Base-by-base conservation (phyloP, 2,329 filamentous ascomycete genomes). In the Fusarium duplospermum region DNA sequence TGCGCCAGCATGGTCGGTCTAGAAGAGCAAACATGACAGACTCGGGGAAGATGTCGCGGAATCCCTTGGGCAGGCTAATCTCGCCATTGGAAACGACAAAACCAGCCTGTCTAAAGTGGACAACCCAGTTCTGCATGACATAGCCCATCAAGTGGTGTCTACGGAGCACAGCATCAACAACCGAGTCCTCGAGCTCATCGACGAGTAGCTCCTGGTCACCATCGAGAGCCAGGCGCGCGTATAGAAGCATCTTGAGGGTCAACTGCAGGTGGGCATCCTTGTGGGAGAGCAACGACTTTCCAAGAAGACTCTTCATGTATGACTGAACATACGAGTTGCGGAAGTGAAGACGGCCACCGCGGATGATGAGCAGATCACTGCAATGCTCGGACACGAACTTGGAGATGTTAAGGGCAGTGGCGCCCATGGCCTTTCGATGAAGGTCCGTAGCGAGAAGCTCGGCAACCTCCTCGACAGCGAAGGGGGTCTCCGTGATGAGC, bases 11-110 rank as follows among this genome's bases (percentile, higher is more conserved):
- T 2, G 77, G 71, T 57, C 81, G 73, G 64, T 84, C 82, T 4
- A 84, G 67, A 8, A 83, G 74, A 20, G 79, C 75, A 65, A 84
- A 83, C 66, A 81, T 80, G n/a, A 78, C 76, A 4, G 82, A 82
- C 29, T 78, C 76, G 0, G 83, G 83, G 60, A 84, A 83, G 31
- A 81, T 67, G 5, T 81, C 77, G n/a, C 77, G 76, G 62, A 84
- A 83, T 5, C 81, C 82, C 13, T 78, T 70, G 6, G 78, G 75
- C 18, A 84, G 59, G 2, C 66, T 64, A 4, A 84, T 65, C 27
- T 81, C 73, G 7, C 78, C 81, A 16, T 78, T 77, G 0, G 73
- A 42, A 3, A 71, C 75, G n/a, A 79, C 70, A 2, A 82, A 74
- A 0, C 81, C 81, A 1, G 83, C 83, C 4, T 75, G 70, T 8